These are phyloP conservation scores for Sclerotinia glacialis DNA, from an alignment of 2,329 filamentous ascomycete genomes.

Conservation along the genomic window DNA sequence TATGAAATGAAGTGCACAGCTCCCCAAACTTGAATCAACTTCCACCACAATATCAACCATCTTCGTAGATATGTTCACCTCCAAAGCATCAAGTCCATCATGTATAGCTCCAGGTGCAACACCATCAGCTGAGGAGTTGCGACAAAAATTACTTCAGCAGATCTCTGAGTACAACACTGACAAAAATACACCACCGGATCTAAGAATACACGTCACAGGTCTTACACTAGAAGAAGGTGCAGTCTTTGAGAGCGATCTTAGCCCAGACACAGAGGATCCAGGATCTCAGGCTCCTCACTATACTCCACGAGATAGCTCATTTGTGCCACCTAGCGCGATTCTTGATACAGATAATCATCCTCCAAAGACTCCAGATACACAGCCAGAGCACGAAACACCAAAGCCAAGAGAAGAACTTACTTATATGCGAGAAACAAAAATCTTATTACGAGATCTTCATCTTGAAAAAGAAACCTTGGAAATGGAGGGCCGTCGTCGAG, in stretches of 20 bases:
- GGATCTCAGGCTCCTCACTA: too few relatives aligned
- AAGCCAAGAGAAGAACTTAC: not conserved
- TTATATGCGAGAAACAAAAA: not conserved
- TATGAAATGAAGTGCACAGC: not conserved
- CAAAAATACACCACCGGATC: not conserved
- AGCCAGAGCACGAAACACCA: not conserved
- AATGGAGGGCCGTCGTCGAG: constrained; percentile 18
- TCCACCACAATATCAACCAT: not conserved
- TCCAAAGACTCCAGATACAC: not conserved
- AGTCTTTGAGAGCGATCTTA: not conserved
- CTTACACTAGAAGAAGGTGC: not conserved
- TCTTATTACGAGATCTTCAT: constrained; percentile 11
- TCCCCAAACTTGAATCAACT: not conserved
- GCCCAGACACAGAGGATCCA: not conserved
- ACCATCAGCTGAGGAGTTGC: not conserved
- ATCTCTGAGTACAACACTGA: constrained; percentile 10
- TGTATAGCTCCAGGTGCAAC: not conserved
- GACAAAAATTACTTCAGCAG: not conserved
- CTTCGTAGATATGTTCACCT: not conserved
- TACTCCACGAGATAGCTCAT: not conserved
- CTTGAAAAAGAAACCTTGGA: constrained; percentile 13
- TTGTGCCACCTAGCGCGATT: not conserved
- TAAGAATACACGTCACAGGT: constrained; percentile 17
- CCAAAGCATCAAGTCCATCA: not conserved
- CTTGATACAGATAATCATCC: not conserved